Percentiles rank a stretch among this genome's conserved stretches.
Evolutionary conservation across 495 filamentous ascomycete genomes (phyloP).

Genomic region (Beverwykella pulmonaria): DNA sequence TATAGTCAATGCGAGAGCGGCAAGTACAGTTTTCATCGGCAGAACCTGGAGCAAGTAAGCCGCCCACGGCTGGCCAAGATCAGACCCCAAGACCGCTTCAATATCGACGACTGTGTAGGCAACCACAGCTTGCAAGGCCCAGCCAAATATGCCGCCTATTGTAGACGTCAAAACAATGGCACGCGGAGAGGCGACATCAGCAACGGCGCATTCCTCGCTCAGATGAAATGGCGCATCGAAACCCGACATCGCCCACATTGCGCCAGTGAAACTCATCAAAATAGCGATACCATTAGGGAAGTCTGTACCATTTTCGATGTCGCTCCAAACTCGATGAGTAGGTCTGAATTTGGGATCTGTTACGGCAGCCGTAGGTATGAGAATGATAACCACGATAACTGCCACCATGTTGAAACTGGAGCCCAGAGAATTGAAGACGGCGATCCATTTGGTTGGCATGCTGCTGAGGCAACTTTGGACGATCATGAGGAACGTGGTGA

Average conservation of each 20-base stretch:
- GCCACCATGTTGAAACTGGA: conserved; percentile 8
- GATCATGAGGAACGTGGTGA: conserved; percentile 1
- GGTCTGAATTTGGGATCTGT: conserved; percentile 3
- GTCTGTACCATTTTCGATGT: conserved; percentile 5
- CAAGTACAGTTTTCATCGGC: conserved; percentile 6
- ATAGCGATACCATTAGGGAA: conserved; percentile 8
- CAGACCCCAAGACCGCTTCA: conserved; percentile 19
- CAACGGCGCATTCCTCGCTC: conserved; percentile 34
- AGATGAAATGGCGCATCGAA: conserved; percentile 23
- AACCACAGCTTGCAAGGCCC: conserved; percentile 10
- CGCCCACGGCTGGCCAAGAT: conserved; percentile 12
- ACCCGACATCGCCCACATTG: conserved; percentile 6
- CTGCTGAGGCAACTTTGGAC: conserved; percentile 6
- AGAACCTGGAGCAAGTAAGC: conserved; percentile 9
- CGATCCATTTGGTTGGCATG: conserved; percentile 8
- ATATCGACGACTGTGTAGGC: conserved; percentile 16
- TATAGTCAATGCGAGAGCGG: conserved; percentile 7
- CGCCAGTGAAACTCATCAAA: conserved; percentile 5
- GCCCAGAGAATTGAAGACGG: conserved; percentile 2
- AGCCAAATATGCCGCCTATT: conserved; percentile 6
- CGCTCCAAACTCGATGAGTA: conserved; percentile 5
- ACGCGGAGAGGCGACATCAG: conserved; percentile 35
- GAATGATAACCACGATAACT: conserved; percentile 4
- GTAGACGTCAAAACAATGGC: conserved; percentile 45
- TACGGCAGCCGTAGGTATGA: conserved; percentile 7